Evolutionary conservation across 345 rosid species (phyloP), one percentile per base, ranked within the genome.

Genomic region (Alliaria petiolata): DNA sequence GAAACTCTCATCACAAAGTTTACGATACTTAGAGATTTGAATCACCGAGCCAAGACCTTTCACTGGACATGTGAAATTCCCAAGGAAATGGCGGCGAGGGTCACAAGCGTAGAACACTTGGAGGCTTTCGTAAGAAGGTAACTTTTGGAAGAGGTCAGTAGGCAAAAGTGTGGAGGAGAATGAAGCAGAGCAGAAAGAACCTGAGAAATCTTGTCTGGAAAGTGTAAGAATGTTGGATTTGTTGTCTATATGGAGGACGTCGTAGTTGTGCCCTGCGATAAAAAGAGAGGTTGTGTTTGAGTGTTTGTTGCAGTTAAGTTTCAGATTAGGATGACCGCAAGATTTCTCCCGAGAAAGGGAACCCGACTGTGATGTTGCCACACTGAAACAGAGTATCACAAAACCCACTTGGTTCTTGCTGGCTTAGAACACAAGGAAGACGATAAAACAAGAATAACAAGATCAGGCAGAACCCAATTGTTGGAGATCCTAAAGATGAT

Each of bases 291-390:
- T 0, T 0, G 1, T 42, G 4, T 15, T 40, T n/a, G n/a, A n/a
- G n/a, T n/a, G n/a, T 26, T 30, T 17, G 12, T 75, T 14, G 22
- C 87, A 85, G 5, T 0, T 0, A 19, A 87, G 85, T 43, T 45
- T 0, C 9, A 85, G 44, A 1, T 4, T 57, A 1, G 70, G 85
- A 56, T 75, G 26, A 1, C 89, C 86, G 12, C 91, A 86, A 6
- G 0, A 0, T 0, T 0, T 0, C 0, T 0, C 2, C 1, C 73
- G 68, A 66, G 56, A 87, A 85, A 55, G 92, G 92, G 68, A 13
- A 85, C 7, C 59, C 40, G 0, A 55, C 73, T 0, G 25, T 15
- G 65, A 81, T 1, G 0, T 19, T 10, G 13, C 87, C 82, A 15
- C 91, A 86, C 6, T 1, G 11, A 54, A 76, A 84, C 43, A 0